Base-by-base conservation (phyloP, 345 rosid genomes). In the Chamaenerion angustifolium region DNA sequence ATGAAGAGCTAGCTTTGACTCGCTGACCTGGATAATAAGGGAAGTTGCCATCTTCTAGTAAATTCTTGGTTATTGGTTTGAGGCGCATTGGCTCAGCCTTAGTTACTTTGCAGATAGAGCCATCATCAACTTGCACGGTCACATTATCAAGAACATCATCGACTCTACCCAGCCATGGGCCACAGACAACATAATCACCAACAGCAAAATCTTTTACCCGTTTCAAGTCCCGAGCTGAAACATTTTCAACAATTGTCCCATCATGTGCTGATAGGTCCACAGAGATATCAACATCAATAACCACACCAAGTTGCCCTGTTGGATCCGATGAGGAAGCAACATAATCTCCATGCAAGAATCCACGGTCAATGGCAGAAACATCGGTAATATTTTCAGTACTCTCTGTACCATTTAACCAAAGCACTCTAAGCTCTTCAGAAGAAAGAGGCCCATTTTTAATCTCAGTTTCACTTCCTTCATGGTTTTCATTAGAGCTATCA, bases 1-100 rank as follows among this genome's bases (percentile, higher is more conserved):
- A 84, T 8, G 96, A 84, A 47, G 98, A 82, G 64, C 63, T 76
- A 18, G 97, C 99, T 64, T 56, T 85, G 47, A 93, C 99, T 31
- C 86, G 95, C 72, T 87, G 99, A 45, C 99, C 95, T 21, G 95
- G 96, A 59, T 88, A 68, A 70, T 93, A 88, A 7, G 95, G 90
- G 55, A 71, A 81, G 68, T 82, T 71, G 10, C 85, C 83, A 61
- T 82, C 99, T 68, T 93, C 94, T 55, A 93, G 80, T 51, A 78
- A 63, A 61, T 70, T 82, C 71, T 76, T 82, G 58, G 78, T 57
- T 50, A 73, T 63, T 55, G 99, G 95, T 77, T 67, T 85, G 47
- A 82, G 83, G 42, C 61, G 86, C 56, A 69, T 67, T 11, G 98
- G 95, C 57, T 92, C 98, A 51, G 84, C 95, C 66, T 84, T 90